Percentiles rank a stretch among this genome's conserved stretches.
phyloP scores from a whole-genome alignment of 345 rosid species.

The Microthlaspi erraticum region DNA sequence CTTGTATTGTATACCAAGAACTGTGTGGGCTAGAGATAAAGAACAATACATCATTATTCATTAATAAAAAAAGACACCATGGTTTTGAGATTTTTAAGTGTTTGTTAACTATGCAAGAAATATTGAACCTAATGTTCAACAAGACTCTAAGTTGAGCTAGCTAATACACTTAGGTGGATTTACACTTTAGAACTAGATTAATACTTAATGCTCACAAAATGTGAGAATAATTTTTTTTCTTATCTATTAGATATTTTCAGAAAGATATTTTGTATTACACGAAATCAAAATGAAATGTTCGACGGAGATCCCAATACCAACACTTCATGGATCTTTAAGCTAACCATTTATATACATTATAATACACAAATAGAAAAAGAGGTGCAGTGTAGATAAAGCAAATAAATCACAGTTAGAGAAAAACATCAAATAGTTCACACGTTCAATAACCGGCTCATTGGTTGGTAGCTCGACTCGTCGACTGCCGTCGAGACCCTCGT shows the following conservation, averaged over 20 bases:
- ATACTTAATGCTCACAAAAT: background rate
- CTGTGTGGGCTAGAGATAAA: background rate
- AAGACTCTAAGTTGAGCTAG: too few relatives aligned
- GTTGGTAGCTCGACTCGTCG: background rate
- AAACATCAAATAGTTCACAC: conserved; percentile 2
- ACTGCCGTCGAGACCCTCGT: conserved; percentile 41
- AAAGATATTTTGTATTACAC: background rate
- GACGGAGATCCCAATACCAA: conserved; percentile 44
- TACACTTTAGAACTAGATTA: too few relatives aligned
- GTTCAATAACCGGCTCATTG: conserved; percentile 30
- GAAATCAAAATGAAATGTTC: conserved; percentile 2
- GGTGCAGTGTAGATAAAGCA: background rate
- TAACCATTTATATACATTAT: background rate
- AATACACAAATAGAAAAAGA: background rate
- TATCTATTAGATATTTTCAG: background rate
- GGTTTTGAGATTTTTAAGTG: too few relatives aligned
- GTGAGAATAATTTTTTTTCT: too few relatives aligned
- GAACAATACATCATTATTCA: too few relatives aligned
- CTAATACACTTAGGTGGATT: too few relatives aligned
- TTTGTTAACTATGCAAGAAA: too few relatives aligned
- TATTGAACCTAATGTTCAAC: too few relatives aligned
- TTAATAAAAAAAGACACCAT: too few relatives aligned
- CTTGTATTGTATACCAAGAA: background rate
- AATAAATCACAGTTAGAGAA: background rate
- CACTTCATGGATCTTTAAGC: conserved; percentile 34